Conservation (phyloP, 1,284 basidiomycete species). For the Trichosporon inkin region DNA sequence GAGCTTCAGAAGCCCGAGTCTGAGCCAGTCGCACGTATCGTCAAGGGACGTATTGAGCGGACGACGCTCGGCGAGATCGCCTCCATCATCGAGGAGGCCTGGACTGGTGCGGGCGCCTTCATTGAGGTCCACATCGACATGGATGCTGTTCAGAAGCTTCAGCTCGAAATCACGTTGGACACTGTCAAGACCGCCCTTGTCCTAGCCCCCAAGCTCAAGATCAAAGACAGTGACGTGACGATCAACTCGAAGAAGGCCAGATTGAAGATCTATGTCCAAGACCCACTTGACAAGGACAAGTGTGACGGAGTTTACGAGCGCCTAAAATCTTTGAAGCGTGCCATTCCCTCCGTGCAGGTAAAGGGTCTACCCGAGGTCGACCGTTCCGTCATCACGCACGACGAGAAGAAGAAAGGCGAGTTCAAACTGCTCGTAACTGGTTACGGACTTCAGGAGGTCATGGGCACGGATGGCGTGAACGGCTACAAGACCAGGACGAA, state of each 20-base stretch:
- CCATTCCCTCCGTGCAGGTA: conserved; percentile 76
- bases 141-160: conserved; percentile 82
- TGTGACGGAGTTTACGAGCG: conserved; percentile 63
- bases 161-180: conserved; percentile 89
- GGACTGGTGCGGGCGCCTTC: conserved; percentile 88
- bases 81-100: conserved; percentile 89
- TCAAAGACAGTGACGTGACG: conserved; percentile 67
- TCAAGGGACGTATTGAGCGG: conserved; percentile 94
- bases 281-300: conserved; percentile 57
- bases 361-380: conserved; percentile 85
- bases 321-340: conserved; percentile 75
- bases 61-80: conserved; percentile 93
- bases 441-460: conserved; percentile 94
- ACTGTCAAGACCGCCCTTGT: conserved; percentile 92
- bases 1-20: conserved; percentile 79
- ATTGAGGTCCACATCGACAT: conserved; percentile 90
- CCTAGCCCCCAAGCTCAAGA: conserved; percentile 81
- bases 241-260: conserved; percentile 25
- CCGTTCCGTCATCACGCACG: conserved; percentile 87
- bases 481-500: conserved; percentile 92
- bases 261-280: conserved; percentile 28
- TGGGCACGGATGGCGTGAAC: conserved; percentile 94
- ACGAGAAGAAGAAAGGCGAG: conserved; percentile 72
- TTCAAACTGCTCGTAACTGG: conserved; percentile 83
- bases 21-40: conserved; percentile 89